Percentiles rank a stretch among this genome's conserved stretches.
Conservation (phyloP, 2,329 filamentous ascomycete genomes). For the Fusarium liriodendri region DNA sequence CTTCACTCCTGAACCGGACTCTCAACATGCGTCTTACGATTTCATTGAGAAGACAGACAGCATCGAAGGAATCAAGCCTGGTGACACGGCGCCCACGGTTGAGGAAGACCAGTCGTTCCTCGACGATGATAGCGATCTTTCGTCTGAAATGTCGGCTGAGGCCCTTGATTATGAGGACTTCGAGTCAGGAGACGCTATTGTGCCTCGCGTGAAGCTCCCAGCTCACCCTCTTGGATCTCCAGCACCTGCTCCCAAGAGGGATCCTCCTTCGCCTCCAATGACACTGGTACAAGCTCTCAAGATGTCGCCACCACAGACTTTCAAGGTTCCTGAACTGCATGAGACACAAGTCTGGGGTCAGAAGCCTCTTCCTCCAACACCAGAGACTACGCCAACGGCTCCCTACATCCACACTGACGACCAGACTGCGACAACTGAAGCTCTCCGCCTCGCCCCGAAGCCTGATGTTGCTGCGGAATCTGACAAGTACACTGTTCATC, state of each 20-base stretch:
- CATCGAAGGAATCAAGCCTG: slow-evolving; percentile 57
- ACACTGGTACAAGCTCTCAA: slow-evolving; percentile 43
- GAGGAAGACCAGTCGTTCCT: slow-evolving; percentile 58
- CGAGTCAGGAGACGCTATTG: slow-evolving; percentile 39
- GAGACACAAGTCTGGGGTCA: slow-evolving; percentile 40
- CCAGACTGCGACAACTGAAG: slow-evolving; percentile 49
- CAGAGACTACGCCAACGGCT: slow-evolving; percentile 60
- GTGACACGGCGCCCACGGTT: slow-evolving; percentile 46
- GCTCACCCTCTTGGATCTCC: slow-evolving; percentile 50
- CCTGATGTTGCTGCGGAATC: slow-evolving; percentile 44
- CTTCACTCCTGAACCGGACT: slow-evolving; percentile 39
- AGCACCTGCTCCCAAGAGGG: slow-evolving; percentile 45
- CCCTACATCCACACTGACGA: slow-evolving; percentile 48
- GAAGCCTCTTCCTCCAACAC: slow-evolving; percentile 53
- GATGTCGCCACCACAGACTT: slow-evolving; percentile 40
- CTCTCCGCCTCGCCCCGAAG: slow-evolving; percentile 50
- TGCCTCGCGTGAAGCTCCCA: slow-evolving; percentile 44
- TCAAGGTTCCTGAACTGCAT: slow-evolving; percentile 40
- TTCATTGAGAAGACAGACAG: slow-evolving; percentile 66
- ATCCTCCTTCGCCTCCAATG: slow-evolving; percentile 45
- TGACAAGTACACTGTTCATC: slow-evolving; percentile 65
- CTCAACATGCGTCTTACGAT: slow-evolving; percentile 61
- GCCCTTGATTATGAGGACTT: slow-evolving; percentile 57
- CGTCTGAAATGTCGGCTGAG: slow-evolving; percentile 71
- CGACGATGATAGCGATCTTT: slow-evolving; percentile 68